These are phyloP conservation scores for Stachybotrys echinatus DNA, from an alignment of 2,329 filamentous ascomycete species.

Conservation along the genomic window DNA sequence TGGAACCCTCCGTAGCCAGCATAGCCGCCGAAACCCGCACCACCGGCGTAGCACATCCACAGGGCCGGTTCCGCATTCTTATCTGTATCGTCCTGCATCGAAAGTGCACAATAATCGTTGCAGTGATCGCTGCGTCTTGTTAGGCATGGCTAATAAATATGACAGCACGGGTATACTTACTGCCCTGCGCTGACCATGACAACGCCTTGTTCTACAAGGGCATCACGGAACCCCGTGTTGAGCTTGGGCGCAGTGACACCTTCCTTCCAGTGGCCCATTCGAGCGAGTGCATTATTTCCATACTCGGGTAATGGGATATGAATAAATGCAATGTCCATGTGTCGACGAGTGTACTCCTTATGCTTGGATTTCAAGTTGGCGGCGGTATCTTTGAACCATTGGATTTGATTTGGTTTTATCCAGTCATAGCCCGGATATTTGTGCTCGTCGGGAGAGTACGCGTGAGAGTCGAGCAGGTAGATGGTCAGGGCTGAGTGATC, in stretches of 20 bases:
- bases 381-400: slow-evolving; percentile 85
- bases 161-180: slow-evolving; percentile 42
- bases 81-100: slow-evolving; percentile 31
- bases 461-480: slow-evolving; percentile 92
- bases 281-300: slow-evolving; percentile 53
- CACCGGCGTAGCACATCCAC: slow-evolving; percentile 98
- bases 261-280: slow-evolving; percentile 69
- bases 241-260: slow-evolving; percentile 80
- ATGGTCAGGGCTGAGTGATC: slow-evolving; percentile 88
- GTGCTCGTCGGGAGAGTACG: slow-evolving; percentile 84
- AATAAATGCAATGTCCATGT: slow-evolving; percentile 95
- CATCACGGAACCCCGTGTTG: slow-evolving; percentile 91
- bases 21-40: slow-evolving; percentile 89
- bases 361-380: slow-evolving; percentile 70
- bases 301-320: slow-evolving; percentile 97
- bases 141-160: slow-evolving; percentile 9
- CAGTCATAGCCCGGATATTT: slow-evolving; percentile 94
- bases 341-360: slow-evolving; percentile 79
- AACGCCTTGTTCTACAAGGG: slow-evolving; percentile 78
- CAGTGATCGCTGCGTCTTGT: slow-evolving; percentile 67
- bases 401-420: slow-evolving; percentile 90
- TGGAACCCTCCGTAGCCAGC: slow-evolving; percentile 84
- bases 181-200: slow-evolving; percentile 88
- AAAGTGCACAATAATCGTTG: slow-evolving; percentile 91
- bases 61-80: slow-evolving; percentile 58